Percentiles rank a stretch among this genome's conserved stretches.
Conservation (phyloP, 1,284 basidiomycete genomes). For the Heliocybe sulcata region DNA sequence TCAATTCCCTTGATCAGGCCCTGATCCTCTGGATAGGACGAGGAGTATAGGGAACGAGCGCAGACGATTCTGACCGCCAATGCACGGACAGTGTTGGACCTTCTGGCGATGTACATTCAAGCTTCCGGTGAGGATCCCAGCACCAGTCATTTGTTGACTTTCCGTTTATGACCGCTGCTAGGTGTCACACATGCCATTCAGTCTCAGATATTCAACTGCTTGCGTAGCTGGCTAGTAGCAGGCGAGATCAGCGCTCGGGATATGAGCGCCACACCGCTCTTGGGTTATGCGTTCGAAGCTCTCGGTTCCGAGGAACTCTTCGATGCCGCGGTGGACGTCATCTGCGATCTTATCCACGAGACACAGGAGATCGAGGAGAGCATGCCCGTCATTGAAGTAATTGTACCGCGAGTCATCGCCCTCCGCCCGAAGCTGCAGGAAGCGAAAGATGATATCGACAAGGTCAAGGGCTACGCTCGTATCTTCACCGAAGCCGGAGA, state of each 20-base stretch:
- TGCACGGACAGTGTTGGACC: conserved; percentile 65
- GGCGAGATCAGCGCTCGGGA: conserved; percentile 73
- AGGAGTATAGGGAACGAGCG: conserved; percentile 71
- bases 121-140: conserved; percentile 62
- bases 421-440: conserved; percentile 59
- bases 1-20: background rate
- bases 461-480: conserved; percentile 85
- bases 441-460: conserved; percentile 75
- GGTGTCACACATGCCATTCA: conserved; percentile 85
- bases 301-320: conserved; percentile 84
- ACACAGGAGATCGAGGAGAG: conserved; percentile 98
- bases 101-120: conserved; percentile 87
- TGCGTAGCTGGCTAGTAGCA: conserved; percentile 84
- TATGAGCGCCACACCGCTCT: conserved; percentile 78
- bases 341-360: conserved; percentile 96
- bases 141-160: background rate
- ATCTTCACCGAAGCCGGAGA: conserved; percentile 96
- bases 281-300: conserved; percentile 79
- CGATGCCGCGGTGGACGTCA: conserved; percentile 86
- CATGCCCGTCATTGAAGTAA: conserved; percentile 80
- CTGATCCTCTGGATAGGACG: conserved; percentile 42
- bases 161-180: conserved; percentile 21
- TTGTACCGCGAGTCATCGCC: conserved; percentile 79
- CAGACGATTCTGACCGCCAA: conserved; percentile 67
- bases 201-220: conserved; percentile 78